These are phyloP conservation scores for Crithidia fasciculata DNA, from an alignment of 208 protist genomes.

Conservation along the genomic window DNA sequence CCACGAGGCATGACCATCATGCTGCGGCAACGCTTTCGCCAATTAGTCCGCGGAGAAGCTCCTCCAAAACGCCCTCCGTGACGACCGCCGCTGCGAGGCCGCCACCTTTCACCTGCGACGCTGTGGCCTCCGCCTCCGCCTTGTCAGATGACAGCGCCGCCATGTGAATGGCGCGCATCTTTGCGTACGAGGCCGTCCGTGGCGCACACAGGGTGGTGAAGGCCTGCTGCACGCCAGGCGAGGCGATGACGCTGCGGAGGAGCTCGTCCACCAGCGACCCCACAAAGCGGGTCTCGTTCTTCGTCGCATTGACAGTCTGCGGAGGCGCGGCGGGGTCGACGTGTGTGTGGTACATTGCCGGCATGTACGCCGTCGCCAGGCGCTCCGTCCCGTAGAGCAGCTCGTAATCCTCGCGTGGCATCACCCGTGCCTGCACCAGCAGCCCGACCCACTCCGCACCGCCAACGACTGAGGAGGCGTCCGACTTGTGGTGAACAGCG, in stretches of 20 bases:
- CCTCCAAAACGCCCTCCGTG: constrained; percentile 46
- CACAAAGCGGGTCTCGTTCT: constrained; percentile 40
- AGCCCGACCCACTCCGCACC: constrained; percentile 61
- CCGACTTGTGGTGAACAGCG: constrained; percentile 32
- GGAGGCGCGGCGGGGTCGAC: constrained; percentile 12
- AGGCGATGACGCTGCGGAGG: constrained; percentile 63
- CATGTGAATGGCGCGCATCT: constrained; percentile 12
- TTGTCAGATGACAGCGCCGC: too few species aligned
- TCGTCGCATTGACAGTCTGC: neutral
- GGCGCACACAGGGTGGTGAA: constrained; percentile 54
- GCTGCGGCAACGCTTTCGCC: constrained; percentile 20
- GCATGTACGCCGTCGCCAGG: constrained; percentile 39
- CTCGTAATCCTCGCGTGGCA: constrained; percentile 76
- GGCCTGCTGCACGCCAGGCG: constrained; percentile 50
- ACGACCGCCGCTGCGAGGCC: constrained; percentile 5
- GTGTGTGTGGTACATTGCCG: constrained; percentile 18
- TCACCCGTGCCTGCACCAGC: constrained; percentile 79
- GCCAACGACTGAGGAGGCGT: neutral
- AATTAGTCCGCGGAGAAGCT: constrained; percentile 48
- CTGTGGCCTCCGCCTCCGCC: too few species aligned
- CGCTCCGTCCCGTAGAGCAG: constrained; percentile 52
- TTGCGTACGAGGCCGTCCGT: constrained; percentile 36
- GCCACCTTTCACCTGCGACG: neutral
- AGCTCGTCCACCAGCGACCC: constrained; percentile 66
- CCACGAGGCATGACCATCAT: neutral